These are phyloP conservation scores for Neocucurbitaria cava DNA, from an alignment of 2,329 filamentous ascomycete genomes.

Conservation along the genomic window DNA sequence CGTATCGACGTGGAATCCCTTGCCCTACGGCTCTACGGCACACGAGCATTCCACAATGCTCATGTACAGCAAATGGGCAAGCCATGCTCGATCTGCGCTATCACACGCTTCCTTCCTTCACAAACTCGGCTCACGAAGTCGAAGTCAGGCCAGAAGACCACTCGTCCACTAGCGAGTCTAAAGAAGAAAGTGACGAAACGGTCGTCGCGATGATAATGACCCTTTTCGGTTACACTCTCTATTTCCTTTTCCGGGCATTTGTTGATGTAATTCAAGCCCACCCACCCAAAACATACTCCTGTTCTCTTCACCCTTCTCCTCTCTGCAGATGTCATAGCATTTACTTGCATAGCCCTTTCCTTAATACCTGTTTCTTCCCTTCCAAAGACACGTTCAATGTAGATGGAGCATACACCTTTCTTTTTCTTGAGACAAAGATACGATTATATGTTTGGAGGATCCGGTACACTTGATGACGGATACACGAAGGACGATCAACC, in stretches of 20 bases:
- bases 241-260: not conserved
- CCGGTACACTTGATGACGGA: not conserved
- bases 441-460: too few species aligned
- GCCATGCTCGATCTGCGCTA: conserved; percentile 32
- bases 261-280: not conserved
- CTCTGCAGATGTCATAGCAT: not conserved
- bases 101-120: conserved; percentile 17
- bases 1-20: conserved; percentile 41
- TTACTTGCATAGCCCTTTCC: not conserved
- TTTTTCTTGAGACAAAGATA: not conserved
- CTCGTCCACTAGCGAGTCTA: not conserved
- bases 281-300: not conserved
- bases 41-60: conserved; percentile 36
- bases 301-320: not conserved
- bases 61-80: conserved; percentile 29
- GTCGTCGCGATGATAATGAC: not conserved
- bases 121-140: not conserved
- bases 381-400: not conserved
- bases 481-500: not conserved
- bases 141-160: not conserved
- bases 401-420: not conserved
- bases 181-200: conserved; percentile 1
- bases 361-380: not conserved
- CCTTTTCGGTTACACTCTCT: not conserved
- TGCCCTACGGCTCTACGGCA: conserved; percentile 37